Evolutionary conservation across 2,329 filamentous ascomycete species (phyloP).

Genomic region (Penicillium rolfsii): DNA sequence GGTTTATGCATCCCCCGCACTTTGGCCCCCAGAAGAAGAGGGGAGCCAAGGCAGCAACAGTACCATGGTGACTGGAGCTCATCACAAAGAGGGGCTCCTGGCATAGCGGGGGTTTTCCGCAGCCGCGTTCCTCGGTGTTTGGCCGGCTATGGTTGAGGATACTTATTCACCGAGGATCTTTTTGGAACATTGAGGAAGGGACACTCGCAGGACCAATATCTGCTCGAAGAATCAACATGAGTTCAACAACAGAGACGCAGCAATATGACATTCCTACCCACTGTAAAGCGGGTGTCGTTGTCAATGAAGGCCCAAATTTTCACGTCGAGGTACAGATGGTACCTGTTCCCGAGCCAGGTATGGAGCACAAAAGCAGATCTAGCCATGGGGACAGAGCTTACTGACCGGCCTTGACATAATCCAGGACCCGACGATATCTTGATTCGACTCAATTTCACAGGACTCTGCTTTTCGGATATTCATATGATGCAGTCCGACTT

Average conservation of each 20-base stretch:
- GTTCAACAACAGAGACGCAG: slow-evolving; percentile 7
- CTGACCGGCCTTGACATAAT: not conserved
- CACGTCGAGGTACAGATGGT: slow-evolving; percentile 53
- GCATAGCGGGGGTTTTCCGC: slow-evolving; percentile 9
- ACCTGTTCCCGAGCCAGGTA: slow-evolving; percentile 54
- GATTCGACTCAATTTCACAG: slow-evolving; percentile 61
- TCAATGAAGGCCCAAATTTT: slow-evolving; percentile 56
- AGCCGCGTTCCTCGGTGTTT: slow-evolving; percentile 8
- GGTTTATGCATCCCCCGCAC: slow-evolving; percentile 3
- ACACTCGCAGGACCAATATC: not conserved
- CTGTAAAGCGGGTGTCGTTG: slow-evolving; percentile 56
- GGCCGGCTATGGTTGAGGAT: not conserved
- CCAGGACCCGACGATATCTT: slow-evolving; percentile 60
- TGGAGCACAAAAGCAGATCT: slow-evolving; percentile 1
- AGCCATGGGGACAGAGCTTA: not conserved
- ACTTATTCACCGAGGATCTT: not conserved
- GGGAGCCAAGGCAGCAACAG: not conserved
- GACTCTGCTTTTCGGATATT: slow-evolving; percentile 61
- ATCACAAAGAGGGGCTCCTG: slow-evolving; percentile 15
- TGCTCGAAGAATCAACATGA: slow-evolving; percentile 12
- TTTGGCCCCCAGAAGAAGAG: not conserved
- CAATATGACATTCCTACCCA: slow-evolving; percentile 47
- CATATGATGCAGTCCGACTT: slow-evolving; percentile 62
- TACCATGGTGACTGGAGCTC: not conserved
- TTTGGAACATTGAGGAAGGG: not conserved